Conservation (phyloP, 768 basidiomycete species). For the Leccinum boreale region DNA sequence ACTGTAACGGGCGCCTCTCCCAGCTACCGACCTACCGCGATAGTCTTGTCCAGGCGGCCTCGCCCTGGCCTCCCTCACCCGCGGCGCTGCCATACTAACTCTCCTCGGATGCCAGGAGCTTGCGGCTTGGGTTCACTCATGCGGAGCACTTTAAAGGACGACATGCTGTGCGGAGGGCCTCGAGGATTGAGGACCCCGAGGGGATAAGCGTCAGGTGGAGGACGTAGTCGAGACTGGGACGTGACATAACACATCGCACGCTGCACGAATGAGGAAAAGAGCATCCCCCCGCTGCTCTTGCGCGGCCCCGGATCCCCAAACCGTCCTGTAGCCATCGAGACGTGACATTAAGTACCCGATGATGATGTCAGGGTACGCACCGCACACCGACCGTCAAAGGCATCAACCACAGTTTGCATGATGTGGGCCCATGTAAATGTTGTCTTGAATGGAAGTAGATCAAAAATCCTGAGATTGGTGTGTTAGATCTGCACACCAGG, state of each 20-base stretch:
- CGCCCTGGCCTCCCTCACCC: conserved; percentile 1
- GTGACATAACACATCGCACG: too few species aligned
- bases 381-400: too few species aligned
- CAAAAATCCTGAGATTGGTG: too few species aligned
- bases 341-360: too few species aligned
- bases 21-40: neutral
- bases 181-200: conserved; percentile 38
- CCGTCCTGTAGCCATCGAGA: neutral
- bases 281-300: neutral
- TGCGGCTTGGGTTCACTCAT: conserved; percentile 27
- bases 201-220: conserved; percentile 14
- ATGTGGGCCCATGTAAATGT: too few species aligned
- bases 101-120: conserved; percentile 24
- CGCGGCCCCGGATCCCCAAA: neutral
- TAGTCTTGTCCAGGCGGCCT: too few species aligned
- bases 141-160: conserved; percentile 15
- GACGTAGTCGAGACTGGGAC: conserved; percentile 2
- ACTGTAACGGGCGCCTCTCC: conserved; percentile 1
- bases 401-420: too few species aligned
- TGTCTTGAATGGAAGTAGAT: too few species aligned
- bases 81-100: conserved; percentile 1
- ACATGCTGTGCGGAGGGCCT: conserved; percentile 34
- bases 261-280: neutral
- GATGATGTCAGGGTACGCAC: neutral
- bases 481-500: too few species aligned